phyloP scores from a whole-genome alignment of 208 protist species.

The Novymonas esmeraldas region DNA sequence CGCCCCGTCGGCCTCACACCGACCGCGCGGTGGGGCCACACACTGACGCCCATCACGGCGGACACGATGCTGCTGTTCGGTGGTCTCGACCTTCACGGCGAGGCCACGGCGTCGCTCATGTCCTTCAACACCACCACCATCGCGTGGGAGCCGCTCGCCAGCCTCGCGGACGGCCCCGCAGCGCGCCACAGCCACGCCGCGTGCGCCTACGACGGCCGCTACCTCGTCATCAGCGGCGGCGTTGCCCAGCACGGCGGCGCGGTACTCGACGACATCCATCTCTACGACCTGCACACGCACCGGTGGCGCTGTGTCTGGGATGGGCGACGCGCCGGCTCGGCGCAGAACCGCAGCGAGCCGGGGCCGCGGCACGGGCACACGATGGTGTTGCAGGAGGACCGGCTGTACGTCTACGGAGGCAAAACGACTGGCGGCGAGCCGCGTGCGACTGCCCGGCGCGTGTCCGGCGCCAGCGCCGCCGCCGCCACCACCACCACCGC shows the following conservation, averaged over 20 bases:
- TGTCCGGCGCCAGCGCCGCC: neutral
- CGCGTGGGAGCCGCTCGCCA: conserved; percentile 70
- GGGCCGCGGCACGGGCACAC: conserved; percentile 72
- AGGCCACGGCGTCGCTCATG: conserved; percentile 51
- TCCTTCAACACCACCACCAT: conserved; percentile 64
- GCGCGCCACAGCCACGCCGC: conserved; percentile 76
- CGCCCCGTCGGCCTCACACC: conserved; percentile 62
- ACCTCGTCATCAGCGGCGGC: conserved; percentile 75
- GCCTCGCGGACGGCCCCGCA: conserved; percentile 31
- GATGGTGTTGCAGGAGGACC: conserved; percentile 67
- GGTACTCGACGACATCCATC: conserved; percentile 61
- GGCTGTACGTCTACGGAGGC: conserved; percentile 80
- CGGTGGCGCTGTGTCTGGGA: conserved; percentile 72
- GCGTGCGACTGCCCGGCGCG: conserved; percentile 11
- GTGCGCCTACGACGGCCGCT: conserved; percentile 63
- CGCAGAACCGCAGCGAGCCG: conserved; percentile 61
- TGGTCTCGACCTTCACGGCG: conserved; percentile 54
- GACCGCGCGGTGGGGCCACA: conserved; percentile 70
- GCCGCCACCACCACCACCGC: conserved; percentile 8
- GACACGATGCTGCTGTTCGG: conserved; percentile 66
- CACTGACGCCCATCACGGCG: conserved; percentile 54
- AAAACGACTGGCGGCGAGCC: conserved; percentile 36
- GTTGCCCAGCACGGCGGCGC: conserved; percentile 32
- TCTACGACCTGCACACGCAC: conserved; percentile 63
- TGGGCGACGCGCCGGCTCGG: conserved; percentile 18